A percentile compares a stretch with the other conserved stretches of the same genome.
Evolutionary conservation across 371 early-diverging fungal genomes (phyloP).

Genomic region (Nematocida minor): DNA sequence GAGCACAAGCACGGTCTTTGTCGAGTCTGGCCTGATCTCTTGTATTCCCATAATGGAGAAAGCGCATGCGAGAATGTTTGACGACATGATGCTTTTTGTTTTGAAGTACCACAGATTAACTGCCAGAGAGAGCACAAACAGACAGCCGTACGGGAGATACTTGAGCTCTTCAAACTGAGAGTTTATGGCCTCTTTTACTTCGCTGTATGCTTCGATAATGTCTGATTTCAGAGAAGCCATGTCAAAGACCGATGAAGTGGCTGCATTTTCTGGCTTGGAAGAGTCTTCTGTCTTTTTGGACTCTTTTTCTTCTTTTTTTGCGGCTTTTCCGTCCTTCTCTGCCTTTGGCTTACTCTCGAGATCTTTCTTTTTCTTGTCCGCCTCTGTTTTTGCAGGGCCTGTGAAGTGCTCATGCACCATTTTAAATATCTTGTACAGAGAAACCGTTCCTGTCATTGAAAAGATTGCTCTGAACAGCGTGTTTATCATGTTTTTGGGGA

Average conservation of each 20-base stretch:
- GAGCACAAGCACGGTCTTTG: slow-evolving; percentile 82
- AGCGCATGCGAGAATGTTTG: slow-evolving; percentile 77
- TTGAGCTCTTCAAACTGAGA: not conserved
- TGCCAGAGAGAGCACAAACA: not conserved
- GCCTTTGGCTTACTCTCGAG: not conserved
- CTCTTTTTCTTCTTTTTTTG: not conserved
- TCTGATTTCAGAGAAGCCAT: not conserved
- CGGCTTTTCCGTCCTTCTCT: not conserved
- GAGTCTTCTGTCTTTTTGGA: not conserved
- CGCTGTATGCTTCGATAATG: not conserved
- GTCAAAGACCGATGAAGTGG: not conserved
- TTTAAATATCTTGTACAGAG: slow-evolving; percentile 14
- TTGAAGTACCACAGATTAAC: slow-evolving; percentile 72
- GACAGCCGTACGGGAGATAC: not conserved
- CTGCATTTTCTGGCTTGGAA: not conserved
- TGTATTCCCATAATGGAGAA: slow-evolving; percentile 77
- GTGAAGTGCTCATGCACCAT: not conserved
- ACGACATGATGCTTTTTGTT: slow-evolving; percentile 81
- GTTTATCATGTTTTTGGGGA: slow-evolving; percentile 20
- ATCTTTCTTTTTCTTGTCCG: not conserved
- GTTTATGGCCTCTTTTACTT: not conserved
- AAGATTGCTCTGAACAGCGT: slow-evolving; percentile 30
- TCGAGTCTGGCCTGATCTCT: slow-evolving; percentile 78
- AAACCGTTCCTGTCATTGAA: slow-evolving; percentile 14
- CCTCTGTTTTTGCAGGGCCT: not conserved